Evolutionary conservation across 2,329 filamentous ascomycete species (phyloP).

Genomic region (Metarhizium anisopliae): DNA sequence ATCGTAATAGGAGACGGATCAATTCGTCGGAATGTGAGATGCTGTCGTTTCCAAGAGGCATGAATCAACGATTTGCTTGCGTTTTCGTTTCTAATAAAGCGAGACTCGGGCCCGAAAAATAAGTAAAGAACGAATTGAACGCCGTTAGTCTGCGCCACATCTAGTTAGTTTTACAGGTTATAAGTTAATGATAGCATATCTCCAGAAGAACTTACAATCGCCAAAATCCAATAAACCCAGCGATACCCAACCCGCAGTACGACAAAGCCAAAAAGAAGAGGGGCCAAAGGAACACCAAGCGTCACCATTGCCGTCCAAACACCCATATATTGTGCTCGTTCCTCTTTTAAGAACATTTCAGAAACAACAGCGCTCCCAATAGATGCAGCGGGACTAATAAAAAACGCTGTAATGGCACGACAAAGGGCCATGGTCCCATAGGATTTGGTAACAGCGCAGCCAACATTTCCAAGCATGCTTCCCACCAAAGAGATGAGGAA

Average conservation of each 20-base stretch:
- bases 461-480: constrained; percentile 39
- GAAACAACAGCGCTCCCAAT: constrained; percentile 12
- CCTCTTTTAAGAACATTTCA: constrained; percentile 10
- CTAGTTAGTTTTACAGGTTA: too few relatives aligned
- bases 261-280: constrained; percentile 34
- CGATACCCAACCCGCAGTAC: constrained; percentile 41
- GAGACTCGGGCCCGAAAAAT: constrained; percentile 12
- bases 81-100: constrained; percentile 5
- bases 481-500: constrained; percentile 39
- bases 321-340: constrained; percentile 11
- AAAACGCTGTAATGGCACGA: constrained; percentile 41
- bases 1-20: constrained; percentile 7
- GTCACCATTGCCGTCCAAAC: constrained; percentile 15
- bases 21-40: constrained; percentile 9
- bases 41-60: not conserved
- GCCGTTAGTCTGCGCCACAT: constrained; percentile 7
- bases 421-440: constrained; percentile 41
- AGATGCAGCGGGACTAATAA: constrained; percentile 39
- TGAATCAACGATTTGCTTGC: not conserved
- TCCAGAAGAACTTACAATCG: constrained; percentile 31
- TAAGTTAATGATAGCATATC: too few relatives aligned
- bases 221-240: constrained; percentile 51
- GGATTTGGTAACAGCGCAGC: constrained; percentile 37
- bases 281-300: constrained; percentile 18
- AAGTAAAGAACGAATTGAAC: constrained; percentile 10